Percentiles rank a stretch among this genome's conserved stretches.
Conservation (phyloP, 1,139 yeast genomes). For the Pichia sp. region DNA sequence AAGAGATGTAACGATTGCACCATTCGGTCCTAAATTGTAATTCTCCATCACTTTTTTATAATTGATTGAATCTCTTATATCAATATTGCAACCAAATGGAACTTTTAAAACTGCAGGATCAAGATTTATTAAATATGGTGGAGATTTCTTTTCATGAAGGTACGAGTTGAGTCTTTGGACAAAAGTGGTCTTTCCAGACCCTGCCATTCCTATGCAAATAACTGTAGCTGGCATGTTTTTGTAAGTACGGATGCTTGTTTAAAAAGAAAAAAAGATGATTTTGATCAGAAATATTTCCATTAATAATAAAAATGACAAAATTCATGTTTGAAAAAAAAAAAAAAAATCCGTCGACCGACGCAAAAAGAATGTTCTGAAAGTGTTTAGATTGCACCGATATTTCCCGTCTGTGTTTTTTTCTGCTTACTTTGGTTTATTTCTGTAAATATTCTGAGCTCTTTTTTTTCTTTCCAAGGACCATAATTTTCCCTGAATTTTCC, state of each 20-base stretch:
- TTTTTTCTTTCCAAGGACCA: no score
- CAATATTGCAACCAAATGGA: constrained; percentile 92
- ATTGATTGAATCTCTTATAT: constrained; percentile 92
- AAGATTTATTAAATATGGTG: constrained; percentile 84
- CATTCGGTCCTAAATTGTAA: constrained; percentile 92
- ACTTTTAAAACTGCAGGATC: constrained; percentile 95
- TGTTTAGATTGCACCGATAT: background rate
- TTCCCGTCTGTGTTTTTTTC: background rate
- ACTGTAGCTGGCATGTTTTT: constrained; percentile 47
- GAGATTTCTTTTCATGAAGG: constrained; percentile 60
- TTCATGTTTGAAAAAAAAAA: background rate
- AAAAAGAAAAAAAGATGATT: no score
- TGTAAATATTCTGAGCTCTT: background rate
- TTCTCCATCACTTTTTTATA: constrained; percentile 94
- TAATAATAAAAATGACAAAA: background rate
- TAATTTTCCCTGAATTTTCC: no score
- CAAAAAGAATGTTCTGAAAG: no score
- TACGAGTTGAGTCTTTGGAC: constrained; percentile 93
- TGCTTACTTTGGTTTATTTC: background rate
- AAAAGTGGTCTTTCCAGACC: constrained; percentile 96
- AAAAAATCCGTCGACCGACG: background rate
- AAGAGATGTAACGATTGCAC: constrained; percentile 93
- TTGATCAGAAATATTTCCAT: no score
- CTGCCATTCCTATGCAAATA: constrained; percentile 94
- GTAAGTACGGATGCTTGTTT: background rate